Base-by-base conservation (phyloP, 495 filamentous ascomycete genomes). In the Aspergillus avenaceus region DNA sequence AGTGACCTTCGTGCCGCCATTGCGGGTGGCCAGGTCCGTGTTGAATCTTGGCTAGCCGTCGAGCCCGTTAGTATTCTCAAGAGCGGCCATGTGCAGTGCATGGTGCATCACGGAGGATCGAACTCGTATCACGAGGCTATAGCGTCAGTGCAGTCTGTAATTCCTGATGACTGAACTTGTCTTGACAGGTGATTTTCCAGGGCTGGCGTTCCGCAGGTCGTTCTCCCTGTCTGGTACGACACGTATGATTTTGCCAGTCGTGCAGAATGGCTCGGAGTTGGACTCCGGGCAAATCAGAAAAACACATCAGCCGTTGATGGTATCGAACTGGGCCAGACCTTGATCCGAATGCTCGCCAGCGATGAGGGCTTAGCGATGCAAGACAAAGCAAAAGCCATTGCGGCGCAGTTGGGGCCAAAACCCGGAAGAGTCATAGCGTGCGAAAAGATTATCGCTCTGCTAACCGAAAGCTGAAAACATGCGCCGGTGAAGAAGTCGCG, bases 81-180 rank as follows among this genome's bases (percentile, higher is more conserved):
- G 42, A 61, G 58, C n/a, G 64, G 61, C 1, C 52, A 53, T n/a
- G 50, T 77, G 4, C 45, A 61, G 0, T 72, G 68, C 29, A 63
- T 66, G 27, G 67, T 77, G 2, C 71, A 75, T 47, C 73, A 75
- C 36, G 72, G 72, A 5, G 73, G 71, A 7, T 60, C 70, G 8
- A 75, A 73, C 42, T 72, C 72, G 3, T 75, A 69, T 24, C 50
- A 70, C 28, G 72, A 75, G 50, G 62, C 66, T n/a, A 56, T 67
- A 16, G 53, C 53, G 69, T 72, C 44, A 52, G 64, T 50, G 13
- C 6, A n/a, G 7, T 7, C 13, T 31, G 1, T 5, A 18, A 12
- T 25, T 16, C 18, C 29, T 8, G 24, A 19, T 19, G 11, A 14
- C 11, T n/a, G 14, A 19, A 26, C 19, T 14, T 45, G 21, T 23